Evolutionary conservation across 148 eudicot genomes (phyloP).

Genomic region (Camellia sinensis): DNA sequence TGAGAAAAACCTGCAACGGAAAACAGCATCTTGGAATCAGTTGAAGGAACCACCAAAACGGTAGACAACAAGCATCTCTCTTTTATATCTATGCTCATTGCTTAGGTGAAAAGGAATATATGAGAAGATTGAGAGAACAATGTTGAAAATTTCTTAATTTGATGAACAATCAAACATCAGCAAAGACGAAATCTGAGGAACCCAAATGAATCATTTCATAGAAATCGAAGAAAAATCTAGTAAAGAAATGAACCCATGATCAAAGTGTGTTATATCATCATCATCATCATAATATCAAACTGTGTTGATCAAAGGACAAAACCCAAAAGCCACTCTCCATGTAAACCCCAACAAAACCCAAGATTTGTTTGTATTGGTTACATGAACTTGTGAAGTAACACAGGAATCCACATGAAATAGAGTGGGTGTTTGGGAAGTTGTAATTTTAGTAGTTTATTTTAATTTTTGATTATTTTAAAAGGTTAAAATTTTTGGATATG

Average conservation of each 20-base stretch:
- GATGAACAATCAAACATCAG: constrained; percentile 18
- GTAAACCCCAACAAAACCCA: constrained; percentile 46
- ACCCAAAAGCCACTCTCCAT: constrained; percentile 50
- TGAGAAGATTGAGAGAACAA: constrained; percentile 26
- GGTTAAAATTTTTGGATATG: no score
- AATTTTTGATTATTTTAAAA: no score
- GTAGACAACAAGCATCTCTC: constrained; percentile 84
- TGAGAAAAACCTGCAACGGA: constrained; percentile 43
- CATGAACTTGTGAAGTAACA: constrained; percentile 17
- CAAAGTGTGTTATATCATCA: constrained; percentile 7
- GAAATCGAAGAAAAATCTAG: constrained; percentile 28
- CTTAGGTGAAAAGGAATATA: constrained; percentile 22
- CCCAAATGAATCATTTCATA: constrained; percentile 44
- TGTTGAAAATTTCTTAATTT: constrained; percentile 12
- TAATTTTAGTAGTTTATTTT: no score
- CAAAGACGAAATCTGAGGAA: constrained; percentile 35
- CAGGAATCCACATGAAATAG: constrained; percentile 22
- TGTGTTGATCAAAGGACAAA: constrained; percentile 33
- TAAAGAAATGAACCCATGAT: constrained; percentile 20
- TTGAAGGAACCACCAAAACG: constrained; percentile 51
- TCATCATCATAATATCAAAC: constrained; percentile 1
- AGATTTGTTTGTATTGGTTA: constrained; percentile 28
- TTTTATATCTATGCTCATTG: constrained; percentile 10
- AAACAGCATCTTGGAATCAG: constrained; percentile 84
- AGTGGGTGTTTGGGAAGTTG: neutral